Base-by-base conservation (phyloP, 2,329 filamentous ascomycete genomes). In the Pseudogymnoascus sp. region DNA sequence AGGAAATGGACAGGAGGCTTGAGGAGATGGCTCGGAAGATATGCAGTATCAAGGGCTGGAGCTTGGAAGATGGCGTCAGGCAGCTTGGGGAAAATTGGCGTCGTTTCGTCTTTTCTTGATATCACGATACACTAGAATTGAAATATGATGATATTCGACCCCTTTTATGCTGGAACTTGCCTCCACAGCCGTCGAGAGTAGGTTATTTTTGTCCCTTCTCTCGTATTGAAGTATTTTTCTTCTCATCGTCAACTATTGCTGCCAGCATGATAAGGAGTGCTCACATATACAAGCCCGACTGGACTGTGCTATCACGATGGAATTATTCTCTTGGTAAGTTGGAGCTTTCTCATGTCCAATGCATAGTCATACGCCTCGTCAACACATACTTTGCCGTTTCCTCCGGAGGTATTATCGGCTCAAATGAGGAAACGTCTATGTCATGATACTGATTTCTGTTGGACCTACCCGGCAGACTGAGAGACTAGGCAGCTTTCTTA, bases 31-130 rank as follows among this genome's bases (percentile, higher is more conserved):
- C 89, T 63, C 80, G 87, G n/a, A 85, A 83, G 66, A 83, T 98
- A 4, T 97, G 93, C 72, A 75, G 83, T 60, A 79, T 92, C 54
- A 95, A 92, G 69, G 86, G 83, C 1, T 98, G 95, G 93, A 74
- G 75, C 0, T 74, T 96, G 64, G 82, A 88, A 51, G 80, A 91
- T 4, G 93, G 93, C 0, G 83, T 92, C 1, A 78, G 76, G 70
- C 82, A 76, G 64, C 79, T 98, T 65, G 86, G 83, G 0, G 78
- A 77, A 23, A 99, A 98, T 73, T 98, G 91, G 83, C 82, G 81
- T 62, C 79, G 81, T 3, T 98, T 96, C 74, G 81, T 73, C 10
- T 74, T 73, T 61, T 54, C 63, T 13, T 70, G 43, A 68, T 60
- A 11, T 31, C 23, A 31, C 23, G 11, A 16, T 16, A 28, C 45